These are phyloP conservation scores for Pseudocercospora eumusae DNA, from an alignment of 2,329 filamentous ascomycete genomes.

Conservation along the genomic window DNA sequence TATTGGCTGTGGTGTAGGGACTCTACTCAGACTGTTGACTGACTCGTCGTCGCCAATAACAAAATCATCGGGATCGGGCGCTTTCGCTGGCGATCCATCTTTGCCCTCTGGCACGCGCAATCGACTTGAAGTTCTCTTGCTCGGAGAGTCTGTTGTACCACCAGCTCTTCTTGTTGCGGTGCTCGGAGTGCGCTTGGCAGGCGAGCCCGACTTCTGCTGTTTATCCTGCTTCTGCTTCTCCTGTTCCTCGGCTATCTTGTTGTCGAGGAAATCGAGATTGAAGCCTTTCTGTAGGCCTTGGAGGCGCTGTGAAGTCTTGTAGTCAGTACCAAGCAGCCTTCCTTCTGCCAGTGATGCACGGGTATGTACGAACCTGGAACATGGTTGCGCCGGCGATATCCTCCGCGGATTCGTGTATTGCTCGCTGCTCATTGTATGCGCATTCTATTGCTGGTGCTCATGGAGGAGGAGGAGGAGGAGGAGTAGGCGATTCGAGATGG, in stretches of 20 bases:
- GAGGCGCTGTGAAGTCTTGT: conserved; percentile 2
- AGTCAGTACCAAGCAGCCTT: background rate
- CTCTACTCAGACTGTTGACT: conserved; percentile 59
- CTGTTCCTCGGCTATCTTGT: conserved; percentile 87
- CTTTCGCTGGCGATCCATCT: conserved; percentile 38
- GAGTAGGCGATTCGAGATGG: background rate
- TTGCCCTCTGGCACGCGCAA: conserved; percentile 31
- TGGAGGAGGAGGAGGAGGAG: background rate
- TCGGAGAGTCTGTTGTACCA: conserved; percentile 38
- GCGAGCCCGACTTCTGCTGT: conserved; percentile 20
- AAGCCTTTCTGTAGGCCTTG: conserved; percentile 40
- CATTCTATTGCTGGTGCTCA: background rate
- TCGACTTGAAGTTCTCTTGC: conserved; percentile 30
- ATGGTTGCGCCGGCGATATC: conserved; percentile 31
- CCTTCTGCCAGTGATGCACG: background rate
- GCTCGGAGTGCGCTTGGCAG: conserved; percentile 45
- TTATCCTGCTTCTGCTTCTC: conserved; percentile 63
- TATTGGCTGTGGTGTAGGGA: conserved; percentile 58
- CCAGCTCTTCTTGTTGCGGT: conserved; percentile 49
- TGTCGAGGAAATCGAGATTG: conserved; percentile 43
- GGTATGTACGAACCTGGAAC: conserved; percentile 20
- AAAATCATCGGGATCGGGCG: conserved; percentile 83
- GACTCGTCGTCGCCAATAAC: conserved; percentile 81
- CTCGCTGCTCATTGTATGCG: conserved; percentile 25
- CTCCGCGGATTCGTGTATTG: conserved; percentile 15